phyloP scores from a whole-genome alignment of 441 rosid genomes.

The Pelargonium citronellum region DNA sequence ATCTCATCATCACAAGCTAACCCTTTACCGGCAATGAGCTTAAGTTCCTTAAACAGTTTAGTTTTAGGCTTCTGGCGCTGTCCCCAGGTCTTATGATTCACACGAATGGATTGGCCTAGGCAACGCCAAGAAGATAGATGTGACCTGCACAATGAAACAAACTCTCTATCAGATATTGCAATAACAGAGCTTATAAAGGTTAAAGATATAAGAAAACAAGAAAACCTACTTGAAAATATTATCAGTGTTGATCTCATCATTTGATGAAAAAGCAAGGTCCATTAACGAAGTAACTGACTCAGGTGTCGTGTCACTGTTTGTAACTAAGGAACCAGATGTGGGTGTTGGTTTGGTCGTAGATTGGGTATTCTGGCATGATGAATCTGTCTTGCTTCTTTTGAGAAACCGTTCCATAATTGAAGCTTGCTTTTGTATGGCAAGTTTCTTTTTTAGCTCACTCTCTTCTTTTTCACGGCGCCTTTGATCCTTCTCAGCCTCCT shows the following conservation, averaged over 20 bases:
- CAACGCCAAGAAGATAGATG: conserved; percentile 67
- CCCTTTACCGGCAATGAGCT: conserved; percentile 45
- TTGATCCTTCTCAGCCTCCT: conserved; percentile 64
- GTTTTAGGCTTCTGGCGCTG: conserved; percentile 62
- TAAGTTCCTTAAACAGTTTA: conserved; percentile 56
- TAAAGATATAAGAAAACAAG: conserved; percentile 4
- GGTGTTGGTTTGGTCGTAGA: conserved; percentile 27
- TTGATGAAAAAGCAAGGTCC: conserved; percentile 51
- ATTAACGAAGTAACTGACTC: conserved; percentile 46
- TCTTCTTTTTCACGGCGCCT: conserved; percentile 66
- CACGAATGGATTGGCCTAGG: conserved; percentile 40
- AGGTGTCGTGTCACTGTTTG: conserved; percentile 30
- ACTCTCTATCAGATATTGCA: conserved; percentile 14
- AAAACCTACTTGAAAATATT: conserved; percentile 58
- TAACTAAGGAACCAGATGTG: conserved; percentile 16
- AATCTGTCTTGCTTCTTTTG: conserved; percentile 44
- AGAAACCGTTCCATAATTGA: conserved; percentile 83
- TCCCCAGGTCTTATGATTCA: conserved; percentile 60
- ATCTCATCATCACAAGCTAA: conserved; percentile 34
- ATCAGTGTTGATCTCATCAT: conserved; percentile 34
- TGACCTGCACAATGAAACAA: conserved; percentile 39
- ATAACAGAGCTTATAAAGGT: conserved; percentile 5
- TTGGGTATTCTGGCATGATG: conserved; percentile 29
- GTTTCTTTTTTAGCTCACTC: conserved; percentile 55
- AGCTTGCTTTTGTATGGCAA: conserved; percentile 66